These are phyloP conservation scores for Monosporozyma aquatica DNA, from an alignment of 805 yeast genomes.

Conservation along the genomic window DNA sequence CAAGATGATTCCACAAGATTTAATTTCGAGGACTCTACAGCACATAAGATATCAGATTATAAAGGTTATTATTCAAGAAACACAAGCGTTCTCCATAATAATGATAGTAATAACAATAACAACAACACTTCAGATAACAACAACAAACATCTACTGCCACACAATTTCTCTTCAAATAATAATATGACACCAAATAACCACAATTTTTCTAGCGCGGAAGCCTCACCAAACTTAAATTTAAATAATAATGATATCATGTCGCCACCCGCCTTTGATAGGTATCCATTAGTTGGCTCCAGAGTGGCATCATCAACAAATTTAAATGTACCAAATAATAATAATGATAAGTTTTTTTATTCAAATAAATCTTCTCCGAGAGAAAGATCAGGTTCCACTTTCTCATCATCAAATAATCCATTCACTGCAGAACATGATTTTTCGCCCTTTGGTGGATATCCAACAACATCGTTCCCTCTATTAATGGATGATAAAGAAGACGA, in stretches of 20 bases:
- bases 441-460: constrained; percentile 97
- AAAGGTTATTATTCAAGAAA: constrained; percentile 26
- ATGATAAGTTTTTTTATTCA: constrained; percentile 1
- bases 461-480: constrained; percentile 82
- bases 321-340: constrained; percentile 1
- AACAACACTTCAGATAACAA: not conserved
- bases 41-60: constrained; percentile 10
- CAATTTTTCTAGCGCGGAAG: constrained; percentile 11
- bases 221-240: constrained; percentile 4
- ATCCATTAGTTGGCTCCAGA: constrained; percentile 54
- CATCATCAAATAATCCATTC: constrained; percentile 20
- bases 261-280: constrained; percentile 59
- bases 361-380: constrained; percentile 23
- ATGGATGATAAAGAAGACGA: constrained; percentile 93
- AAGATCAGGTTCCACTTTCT: constrained; percentile 11
- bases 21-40: not conserved
- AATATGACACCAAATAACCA: not conserved
- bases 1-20: not conserved
- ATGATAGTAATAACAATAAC: not conserved
- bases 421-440: constrained; percentile 52
- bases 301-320: constrained; percentile 42
- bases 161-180: not conserved
- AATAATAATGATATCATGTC: constrained; percentile 23
- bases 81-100: constrained; percentile 3
- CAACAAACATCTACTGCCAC: not conserved